phyloP scores from a whole-genome alignment of 2,329 filamentous ascomycete species.

The Paraphaeosphaeria sporulosa region DNA sequence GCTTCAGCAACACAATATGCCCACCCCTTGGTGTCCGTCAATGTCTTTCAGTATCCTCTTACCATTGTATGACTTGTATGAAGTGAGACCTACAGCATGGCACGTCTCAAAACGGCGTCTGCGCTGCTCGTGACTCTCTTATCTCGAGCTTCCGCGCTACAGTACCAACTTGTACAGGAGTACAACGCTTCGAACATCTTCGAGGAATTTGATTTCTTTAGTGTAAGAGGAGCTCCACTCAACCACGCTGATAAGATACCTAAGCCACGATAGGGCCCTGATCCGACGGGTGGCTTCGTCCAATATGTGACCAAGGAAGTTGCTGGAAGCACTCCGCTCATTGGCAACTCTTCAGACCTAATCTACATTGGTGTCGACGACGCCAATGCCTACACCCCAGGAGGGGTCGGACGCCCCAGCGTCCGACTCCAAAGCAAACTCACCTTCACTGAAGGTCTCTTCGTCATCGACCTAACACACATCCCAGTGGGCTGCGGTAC shows the following conservation, averaged over 20 bases:
- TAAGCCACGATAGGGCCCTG: constrained; percentile 20
- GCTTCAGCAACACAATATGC: constrained; percentile 10
- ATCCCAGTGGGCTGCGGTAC: constrained; percentile 57
- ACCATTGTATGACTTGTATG: constrained; percentile 14
- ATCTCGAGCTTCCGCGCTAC: constrained; percentile 13
- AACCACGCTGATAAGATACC: background rate
- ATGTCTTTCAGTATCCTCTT: background rate
- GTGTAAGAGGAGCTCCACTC: constrained; percentile 10
- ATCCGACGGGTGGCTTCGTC: constrained; percentile 36
- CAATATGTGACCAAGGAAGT: constrained; percentile 38
- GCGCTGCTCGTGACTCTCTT: constrained; percentile 14
- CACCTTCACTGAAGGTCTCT: constrained; percentile 54
- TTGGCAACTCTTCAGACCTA: constrained; percentile 30
- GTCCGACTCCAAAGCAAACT: constrained; percentile 54
- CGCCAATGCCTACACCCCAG: constrained; percentile 33
- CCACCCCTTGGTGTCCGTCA: constrained; percentile 8
- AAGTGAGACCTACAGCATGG: constrained; percentile 18
- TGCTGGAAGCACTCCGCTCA: constrained; percentile 45
- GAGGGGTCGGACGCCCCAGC: constrained; percentile 45
- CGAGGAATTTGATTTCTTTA: constrained; percentile 49
- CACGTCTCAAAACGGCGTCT: constrained; percentile 12
- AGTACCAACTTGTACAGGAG: constrained; percentile 31
- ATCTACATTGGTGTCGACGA: constrained; percentile 55
- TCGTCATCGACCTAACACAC: constrained; percentile 56
- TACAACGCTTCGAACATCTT: constrained; percentile 47